phyloP scores from a whole-genome alignment of 768 basidiomycete species.

The Ephemerocybe angulata region DNA sequence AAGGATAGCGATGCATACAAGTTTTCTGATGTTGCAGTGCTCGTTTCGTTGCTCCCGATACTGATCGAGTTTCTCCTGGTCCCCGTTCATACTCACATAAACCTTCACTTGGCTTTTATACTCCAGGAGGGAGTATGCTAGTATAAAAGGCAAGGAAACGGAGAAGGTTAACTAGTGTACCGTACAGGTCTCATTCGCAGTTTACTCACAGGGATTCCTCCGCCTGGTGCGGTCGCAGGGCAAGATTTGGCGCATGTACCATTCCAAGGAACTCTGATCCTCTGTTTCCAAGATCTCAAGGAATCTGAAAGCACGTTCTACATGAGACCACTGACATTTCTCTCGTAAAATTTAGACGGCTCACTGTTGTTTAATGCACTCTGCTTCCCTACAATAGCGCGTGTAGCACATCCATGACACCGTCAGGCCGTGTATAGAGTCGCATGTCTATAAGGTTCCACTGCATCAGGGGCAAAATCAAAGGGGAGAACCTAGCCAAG shows the following conservation, averaged over 20 bases:
- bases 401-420: not conserved
- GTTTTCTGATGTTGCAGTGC: not conserved
- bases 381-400: not conserved
- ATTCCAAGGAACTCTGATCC: too few relatives aligned
- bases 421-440: not conserved
- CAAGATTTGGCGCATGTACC: too few relatives aligned
- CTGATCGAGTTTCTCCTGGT: not conserved
- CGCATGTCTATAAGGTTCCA: not conserved
- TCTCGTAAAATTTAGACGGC: not conserved
- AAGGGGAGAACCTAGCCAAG: not conserved
- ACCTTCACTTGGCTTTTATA: not conserved
- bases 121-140: not conserved
- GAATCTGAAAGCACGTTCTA: too few relatives aligned
- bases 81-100: not conserved
- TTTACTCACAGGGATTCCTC: not conserved
- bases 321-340: too few relatives aligned
- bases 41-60: not conserved
- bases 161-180: not conserved
- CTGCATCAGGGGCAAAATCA: not conserved
- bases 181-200: not conserved
- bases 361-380: not conserved
- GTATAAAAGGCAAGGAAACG: not conserved
- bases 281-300: too few relatives aligned
- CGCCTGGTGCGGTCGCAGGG: not conserved
- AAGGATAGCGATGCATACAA: not conserved